Conservation (phyloP, 169 alveolate genomes). For the Eimeria falciformis region DNA sequence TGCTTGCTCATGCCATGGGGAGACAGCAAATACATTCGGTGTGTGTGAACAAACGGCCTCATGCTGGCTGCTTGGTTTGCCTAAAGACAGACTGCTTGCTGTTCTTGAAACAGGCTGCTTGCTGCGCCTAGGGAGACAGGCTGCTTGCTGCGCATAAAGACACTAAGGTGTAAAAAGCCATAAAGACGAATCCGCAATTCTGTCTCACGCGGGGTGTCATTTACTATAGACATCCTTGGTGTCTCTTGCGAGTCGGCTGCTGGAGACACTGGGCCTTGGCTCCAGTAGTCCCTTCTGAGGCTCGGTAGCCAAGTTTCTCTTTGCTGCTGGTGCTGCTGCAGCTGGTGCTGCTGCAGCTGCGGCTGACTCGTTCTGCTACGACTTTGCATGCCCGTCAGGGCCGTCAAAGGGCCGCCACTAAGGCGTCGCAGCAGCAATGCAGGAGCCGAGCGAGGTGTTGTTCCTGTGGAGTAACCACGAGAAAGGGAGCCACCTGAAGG, state of each 20-base stretch:
- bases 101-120: no score
- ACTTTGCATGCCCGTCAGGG: background rate
- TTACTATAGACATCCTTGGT: background rate
- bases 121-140: no score
- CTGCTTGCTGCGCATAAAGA: no score
- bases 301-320: background rate
- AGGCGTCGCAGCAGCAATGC: background rate
- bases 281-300: background rate
- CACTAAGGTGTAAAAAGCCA: no score
- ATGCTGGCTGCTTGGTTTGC: no score
- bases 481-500: conserved; percentile 6
- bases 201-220: conserved; percentile 31
- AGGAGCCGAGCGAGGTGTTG: conserved; percentile 1
- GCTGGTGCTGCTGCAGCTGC: conserved; percentile 58
- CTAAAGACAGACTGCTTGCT: no score
- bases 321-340: conserved; percentile 5
- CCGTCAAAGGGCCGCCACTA: background rate
- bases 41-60: no score
- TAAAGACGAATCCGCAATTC: no score
- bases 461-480: background rate
- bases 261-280: conserved; percentile 15
- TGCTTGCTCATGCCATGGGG: no score
- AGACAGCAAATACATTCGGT: no score
- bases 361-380: background rate
- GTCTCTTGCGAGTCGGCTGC: background rate